A percentile compares a stretch with the other conserved stretches of the same genome.
These are phyloP conservation scores for Salicornia ramosissima DNA, from an alignment of 148 eudicot species.

Conservation along the genomic window DNA sequence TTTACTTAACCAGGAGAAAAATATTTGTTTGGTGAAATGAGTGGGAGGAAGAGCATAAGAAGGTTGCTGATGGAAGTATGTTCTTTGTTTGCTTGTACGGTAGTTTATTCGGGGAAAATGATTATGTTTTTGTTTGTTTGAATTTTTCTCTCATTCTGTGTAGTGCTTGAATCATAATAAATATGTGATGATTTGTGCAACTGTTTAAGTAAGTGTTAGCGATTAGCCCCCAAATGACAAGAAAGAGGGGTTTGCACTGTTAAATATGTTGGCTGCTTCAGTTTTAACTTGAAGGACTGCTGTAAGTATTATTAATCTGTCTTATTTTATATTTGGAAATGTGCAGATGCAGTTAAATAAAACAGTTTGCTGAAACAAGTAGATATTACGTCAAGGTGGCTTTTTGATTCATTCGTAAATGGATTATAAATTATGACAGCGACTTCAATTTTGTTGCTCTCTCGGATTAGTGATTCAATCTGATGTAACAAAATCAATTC, in stretches of 20 bases:
- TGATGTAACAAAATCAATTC: background rate
- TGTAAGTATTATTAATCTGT: background rate
- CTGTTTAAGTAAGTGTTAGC: background rate
- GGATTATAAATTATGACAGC: background rate
- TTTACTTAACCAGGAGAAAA: no score
- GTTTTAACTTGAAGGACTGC: background rate
- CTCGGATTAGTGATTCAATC: background rate
- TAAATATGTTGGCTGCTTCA: background rate
- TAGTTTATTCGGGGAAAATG: no score
- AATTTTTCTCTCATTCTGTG: no score
- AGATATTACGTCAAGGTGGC: background rate
- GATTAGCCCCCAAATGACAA: background rate
- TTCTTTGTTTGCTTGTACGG: no score
- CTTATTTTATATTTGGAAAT: background rate
- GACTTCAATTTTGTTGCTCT: conserved; percentile 1
- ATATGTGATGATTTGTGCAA: background rate
- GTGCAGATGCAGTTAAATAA: conserved; percentile 2
- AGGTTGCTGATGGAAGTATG: no score
- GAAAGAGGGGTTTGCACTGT: no score
- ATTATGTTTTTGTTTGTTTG: no score
- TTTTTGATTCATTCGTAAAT: background rate
- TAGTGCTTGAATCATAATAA: no score
- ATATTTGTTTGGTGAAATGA: no score
- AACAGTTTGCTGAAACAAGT: background rate
- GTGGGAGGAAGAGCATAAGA: no score